Evolutionary conservation across 768 basidiomycete genomes (phyloP).

Genomic region (Lactarius hatsudake): DNA sequence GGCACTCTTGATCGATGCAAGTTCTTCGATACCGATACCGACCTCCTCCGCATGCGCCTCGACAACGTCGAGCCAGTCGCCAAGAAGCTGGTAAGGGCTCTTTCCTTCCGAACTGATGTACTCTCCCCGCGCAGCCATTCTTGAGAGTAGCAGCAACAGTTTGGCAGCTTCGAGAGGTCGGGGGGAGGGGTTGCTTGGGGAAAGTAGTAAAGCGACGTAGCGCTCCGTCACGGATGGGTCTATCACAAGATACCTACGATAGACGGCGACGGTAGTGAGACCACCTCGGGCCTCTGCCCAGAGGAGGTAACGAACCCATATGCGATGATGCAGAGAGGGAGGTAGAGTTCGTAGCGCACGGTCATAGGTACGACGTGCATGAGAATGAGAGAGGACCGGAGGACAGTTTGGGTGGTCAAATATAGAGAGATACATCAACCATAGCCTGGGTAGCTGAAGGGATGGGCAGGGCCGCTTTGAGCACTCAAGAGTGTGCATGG

Average conservation of each 20-base stretch:
- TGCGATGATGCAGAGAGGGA: slow-evolving; percentile 84
- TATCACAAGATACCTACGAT: slow-evolving; percentile 83
- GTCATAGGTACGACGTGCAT: slow-evolving; percentile 92
- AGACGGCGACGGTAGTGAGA: slow-evolving; percentile 72
- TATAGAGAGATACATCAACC: slow-evolving; percentile 90
- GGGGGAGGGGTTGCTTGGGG: slow-evolving; percentile 53
- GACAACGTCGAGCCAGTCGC: slow-evolving; percentile 88
- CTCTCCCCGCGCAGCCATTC: slow-evolving; percentile 78
- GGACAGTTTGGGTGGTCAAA: slow-evolving; percentile 91
- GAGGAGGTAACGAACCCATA: slow-evolving; percentile 90
- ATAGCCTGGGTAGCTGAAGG: slow-evolving; percentile 82
- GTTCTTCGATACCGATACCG: slow-evolving; percentile 77
- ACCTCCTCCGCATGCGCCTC: slow-evolving; percentile 91
- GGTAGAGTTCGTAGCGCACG: slow-evolving; percentile 90
- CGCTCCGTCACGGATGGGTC: slow-evolving; percentile 81
- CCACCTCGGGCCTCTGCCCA: slow-evolving; percentile 89
- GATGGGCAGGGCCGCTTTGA: neutral
- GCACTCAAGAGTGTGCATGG: slow-evolving; percentile 3
- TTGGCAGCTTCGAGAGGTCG: slow-evolving; percentile 94
- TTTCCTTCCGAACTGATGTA: slow-evolving; percentile 90
- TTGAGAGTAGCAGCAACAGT: slow-evolving; percentile 76
- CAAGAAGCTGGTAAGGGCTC: slow-evolving; percentile 91
- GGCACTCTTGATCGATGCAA: slow-evolving; percentile 38
- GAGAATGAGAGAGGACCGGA: slow-evolving; percentile 75
- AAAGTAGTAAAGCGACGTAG: slow-evolving; percentile 66